These are phyloP conservation scores for Hypericum androsaemum DNA, from an alignment of 345 rosid species.

Conservation along the genomic window DNA sequence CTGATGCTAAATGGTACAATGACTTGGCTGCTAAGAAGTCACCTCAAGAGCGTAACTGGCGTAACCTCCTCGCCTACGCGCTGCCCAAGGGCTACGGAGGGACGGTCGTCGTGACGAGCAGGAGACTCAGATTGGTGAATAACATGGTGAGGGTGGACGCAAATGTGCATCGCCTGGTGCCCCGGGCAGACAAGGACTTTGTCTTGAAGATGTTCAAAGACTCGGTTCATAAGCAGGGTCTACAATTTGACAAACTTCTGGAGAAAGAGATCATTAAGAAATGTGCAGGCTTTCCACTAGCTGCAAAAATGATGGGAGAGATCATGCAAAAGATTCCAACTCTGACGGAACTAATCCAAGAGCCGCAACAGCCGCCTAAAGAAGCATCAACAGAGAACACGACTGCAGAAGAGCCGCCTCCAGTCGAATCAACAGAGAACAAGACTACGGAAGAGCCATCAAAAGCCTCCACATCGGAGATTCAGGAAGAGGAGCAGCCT, in stretches of 20 bases:
- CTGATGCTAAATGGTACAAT: constrained; percentile 19
- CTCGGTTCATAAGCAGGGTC: neutral
- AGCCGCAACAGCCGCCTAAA: no score
- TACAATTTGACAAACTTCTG: neutral
- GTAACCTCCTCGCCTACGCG: constrained; percentile 24
- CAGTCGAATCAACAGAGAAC: no score
- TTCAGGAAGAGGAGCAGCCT: no score
- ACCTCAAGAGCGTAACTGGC: constrained; percentile 7
- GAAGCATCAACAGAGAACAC: no score
- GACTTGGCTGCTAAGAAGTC: neutral
- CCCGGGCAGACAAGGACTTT: constrained; percentile 14
- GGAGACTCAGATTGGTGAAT: constrained; percentile 24
- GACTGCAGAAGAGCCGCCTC: no score
- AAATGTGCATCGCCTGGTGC: constrained; percentile 22
- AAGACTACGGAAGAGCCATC: no score
- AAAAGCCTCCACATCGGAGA: no score
- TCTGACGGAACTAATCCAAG: no score
- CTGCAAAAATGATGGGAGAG: constrained; percentile 26
- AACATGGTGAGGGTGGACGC: constrained; percentile 35
- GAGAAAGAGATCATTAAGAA: constrained; percentile 25
- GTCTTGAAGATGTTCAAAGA: constrained; percentile 32
- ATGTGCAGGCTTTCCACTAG: constrained; percentile 39
- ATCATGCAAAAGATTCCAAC: neutral
- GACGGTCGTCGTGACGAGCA: constrained; percentile 36
- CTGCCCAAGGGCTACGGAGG: constrained; percentile 50